Conservation (phyloP, 768 basidiomycete genomes). For the Tricholomella constricta region DNA sequence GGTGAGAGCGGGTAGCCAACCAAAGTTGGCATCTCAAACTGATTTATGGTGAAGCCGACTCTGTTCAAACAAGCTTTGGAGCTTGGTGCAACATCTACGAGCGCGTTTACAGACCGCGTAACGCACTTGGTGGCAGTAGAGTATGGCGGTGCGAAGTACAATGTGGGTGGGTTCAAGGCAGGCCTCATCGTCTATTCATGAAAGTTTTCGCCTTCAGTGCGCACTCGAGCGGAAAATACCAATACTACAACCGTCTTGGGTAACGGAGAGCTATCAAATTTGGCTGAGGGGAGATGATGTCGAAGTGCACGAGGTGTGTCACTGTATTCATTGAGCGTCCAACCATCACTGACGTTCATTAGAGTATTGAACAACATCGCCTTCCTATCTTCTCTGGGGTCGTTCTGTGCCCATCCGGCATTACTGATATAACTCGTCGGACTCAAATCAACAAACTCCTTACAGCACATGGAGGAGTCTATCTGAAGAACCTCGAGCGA, state of each 20-base stretch:
- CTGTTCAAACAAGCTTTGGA: constrained; percentile 78
- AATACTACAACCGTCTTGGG: constrained; percentile 79
- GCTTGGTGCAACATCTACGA: constrained; percentile 71
- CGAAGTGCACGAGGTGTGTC: constrained; percentile 59
- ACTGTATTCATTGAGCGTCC: neutral
- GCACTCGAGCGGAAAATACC: constrained; percentile 81
- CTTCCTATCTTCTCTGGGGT: constrained; percentile 76
- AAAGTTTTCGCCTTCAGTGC: constrained; percentile 57
- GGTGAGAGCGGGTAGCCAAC: constrained; percentile 40
- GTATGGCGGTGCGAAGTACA: constrained; percentile 86
- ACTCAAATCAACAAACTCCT: constrained; percentile 66
- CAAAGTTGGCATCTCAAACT: neutral
- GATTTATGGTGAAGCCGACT: constrained; percentile 46
- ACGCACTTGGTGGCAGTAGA: constrained; percentile 84
- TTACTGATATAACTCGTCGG: constrained; percentile 61
- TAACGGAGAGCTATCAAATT: constrained; percentile 64
- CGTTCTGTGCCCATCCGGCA: constrained; percentile 73
- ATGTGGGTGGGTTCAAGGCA: constrained; percentile 40
- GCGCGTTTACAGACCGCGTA: constrained; percentile 80
- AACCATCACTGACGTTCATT: neutral
- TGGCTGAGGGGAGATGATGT: constrained; percentile 86
- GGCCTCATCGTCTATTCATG: constrained; percentile 6
- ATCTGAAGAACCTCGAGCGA: constrained; percentile 74
- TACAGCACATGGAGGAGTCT: constrained; percentile 61
- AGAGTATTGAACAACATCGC: constrained; percentile 64